Evolutionary conservation across 176 grass and related monocot species (phyloP).

Genomic region (Phyllostachys edulis): DNA sequence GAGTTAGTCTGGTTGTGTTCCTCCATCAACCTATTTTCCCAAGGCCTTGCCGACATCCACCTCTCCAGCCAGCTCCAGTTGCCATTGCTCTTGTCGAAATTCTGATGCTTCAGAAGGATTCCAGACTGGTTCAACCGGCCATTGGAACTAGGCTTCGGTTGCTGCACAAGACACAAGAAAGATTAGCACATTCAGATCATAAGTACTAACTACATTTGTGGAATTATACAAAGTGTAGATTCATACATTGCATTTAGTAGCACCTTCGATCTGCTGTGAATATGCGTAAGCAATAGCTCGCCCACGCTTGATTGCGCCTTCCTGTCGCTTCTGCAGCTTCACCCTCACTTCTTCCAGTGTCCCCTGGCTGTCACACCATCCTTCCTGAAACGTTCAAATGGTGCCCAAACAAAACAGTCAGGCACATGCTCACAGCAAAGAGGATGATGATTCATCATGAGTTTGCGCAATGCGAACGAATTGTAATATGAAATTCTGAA

Average conservation of each 20-base stretch:
- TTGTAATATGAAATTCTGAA: neutral
- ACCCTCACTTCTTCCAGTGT: constrained; percentile 75
- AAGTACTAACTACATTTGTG: no score
- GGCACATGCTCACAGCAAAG: neutral
- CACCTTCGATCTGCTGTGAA: constrained; percentile 51
- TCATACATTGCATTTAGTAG: constrained; percentile 36
- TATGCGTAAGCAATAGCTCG: constrained; percentile 75
- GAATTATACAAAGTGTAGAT: neutral
- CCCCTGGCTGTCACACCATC: constrained; percentile 89
- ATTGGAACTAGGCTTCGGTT: constrained; percentile 38
- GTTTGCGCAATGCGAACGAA: neutral
- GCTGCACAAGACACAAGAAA: constrained; percentile 44
- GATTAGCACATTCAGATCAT: neutral
- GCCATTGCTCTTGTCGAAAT: constrained; percentile 64
- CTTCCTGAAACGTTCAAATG: constrained; percentile 51
- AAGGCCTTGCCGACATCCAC: constrained; percentile 90
- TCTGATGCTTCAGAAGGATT: constrained; percentile 47
- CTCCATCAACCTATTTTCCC: constrained; percentile 91
- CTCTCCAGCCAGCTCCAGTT: constrained; percentile 94
- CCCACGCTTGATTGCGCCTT: constrained; percentile 85
- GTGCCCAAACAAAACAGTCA: neutral
- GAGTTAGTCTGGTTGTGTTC: constrained; percentile 60
- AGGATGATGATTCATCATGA: neutral
- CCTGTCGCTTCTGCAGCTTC: constrained; percentile 83
- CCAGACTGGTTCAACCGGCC: constrained; percentile 42